These are phyloP conservation scores for Tarenaya hassleriana DNA, from an alignment of 345 rosid genomes.

Conservation along the genomic window DNA sequence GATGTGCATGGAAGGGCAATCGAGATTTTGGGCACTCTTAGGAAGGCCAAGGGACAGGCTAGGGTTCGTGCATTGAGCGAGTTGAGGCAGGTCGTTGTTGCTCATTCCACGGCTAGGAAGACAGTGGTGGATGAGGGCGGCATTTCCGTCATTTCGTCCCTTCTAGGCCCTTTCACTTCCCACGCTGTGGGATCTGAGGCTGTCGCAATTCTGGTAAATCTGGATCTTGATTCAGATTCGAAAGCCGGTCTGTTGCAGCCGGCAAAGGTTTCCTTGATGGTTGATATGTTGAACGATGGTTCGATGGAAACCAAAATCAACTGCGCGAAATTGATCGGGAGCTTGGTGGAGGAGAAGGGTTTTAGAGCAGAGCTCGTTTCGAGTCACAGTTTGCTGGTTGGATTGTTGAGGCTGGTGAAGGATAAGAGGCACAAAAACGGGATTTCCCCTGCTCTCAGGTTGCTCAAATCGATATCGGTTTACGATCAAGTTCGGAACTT, in stretches of 20 bases:
- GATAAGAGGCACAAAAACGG: conserved; percentile 47
- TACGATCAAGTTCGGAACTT: conserved; percentile 35
- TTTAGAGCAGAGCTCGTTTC: conserved; percentile 44
- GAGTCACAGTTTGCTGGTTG: conserved; percentile 56
- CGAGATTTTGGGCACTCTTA: conserved; percentile 48
- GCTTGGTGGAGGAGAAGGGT: conserved; percentile 43
- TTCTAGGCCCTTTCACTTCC: conserved; percentile 63
- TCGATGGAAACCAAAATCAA: conserved; percentile 63
- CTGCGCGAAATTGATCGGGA: conserved; percentile 45
- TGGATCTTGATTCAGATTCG: conserved; percentile 51
- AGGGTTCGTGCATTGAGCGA: conserved; percentile 58
- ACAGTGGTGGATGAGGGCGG: conserved; percentile 47
- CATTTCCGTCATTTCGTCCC: conserved; percentile 34
- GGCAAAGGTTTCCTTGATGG: conserved; percentile 57
- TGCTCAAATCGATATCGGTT: conserved; percentile 43
- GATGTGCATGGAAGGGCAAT: conserved; percentile 64
- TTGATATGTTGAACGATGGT: conserved; percentile 71
- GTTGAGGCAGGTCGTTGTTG: conserved; percentile 41
- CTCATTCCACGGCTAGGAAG: conserved; percentile 46
- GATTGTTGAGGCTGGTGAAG: conserved; percentile 54
- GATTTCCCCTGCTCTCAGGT: conserved; percentile 38
- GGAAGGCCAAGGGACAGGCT: conserved; percentile 64
- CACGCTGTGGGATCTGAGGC: conserved; percentile 75
- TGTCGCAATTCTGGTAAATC: conserved; percentile 57
- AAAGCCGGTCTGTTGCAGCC: conserved; percentile 56